These are phyloP conservation scores for Lagenaria siceraria DNA, from an alignment of 306 rosid genomes.

Conservation along the genomic window DNA sequence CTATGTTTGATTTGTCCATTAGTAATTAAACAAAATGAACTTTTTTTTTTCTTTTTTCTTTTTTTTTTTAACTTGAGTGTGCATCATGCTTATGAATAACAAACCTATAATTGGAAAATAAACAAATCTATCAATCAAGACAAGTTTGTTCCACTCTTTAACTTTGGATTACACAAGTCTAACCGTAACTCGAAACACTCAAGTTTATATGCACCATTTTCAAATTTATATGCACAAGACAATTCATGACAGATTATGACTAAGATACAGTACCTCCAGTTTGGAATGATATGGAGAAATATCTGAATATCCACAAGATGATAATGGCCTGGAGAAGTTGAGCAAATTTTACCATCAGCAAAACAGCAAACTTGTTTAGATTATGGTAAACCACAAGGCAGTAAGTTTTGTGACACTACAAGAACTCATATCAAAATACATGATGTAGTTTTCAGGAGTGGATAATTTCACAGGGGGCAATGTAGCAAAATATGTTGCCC, in stretches of 20 bases:
- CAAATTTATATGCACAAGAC: background rate
- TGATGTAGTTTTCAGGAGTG: background rate
- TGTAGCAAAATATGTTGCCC: conserved; percentile 4
- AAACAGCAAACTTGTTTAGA: background rate
- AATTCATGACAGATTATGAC: background rate
- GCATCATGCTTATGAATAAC: too few relatives aligned
- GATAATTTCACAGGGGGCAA: background rate
- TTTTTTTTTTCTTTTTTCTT: too few relatives aligned
- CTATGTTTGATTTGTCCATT: too few relatives aligned
- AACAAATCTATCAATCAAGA: too few relatives aligned
- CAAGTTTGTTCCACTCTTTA: background rate
- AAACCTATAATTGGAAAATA: too few relatives aligned
- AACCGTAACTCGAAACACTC: too few relatives aligned
- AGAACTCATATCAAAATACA: background rate
- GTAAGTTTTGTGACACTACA: background rate
- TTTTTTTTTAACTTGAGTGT: too few relatives aligned
- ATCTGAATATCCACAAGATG: background rate
- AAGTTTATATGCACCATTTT: background rate
- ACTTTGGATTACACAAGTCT: too few relatives aligned
- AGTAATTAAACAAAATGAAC: too few relatives aligned
- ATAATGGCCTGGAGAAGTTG: background rate
- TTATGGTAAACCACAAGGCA: background rate
- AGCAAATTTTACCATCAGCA: background rate
- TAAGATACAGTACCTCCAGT: background rate
- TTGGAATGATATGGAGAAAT: background rate